Percentiles rank a stretch among this genome's conserved stretches.
Conservation (phyloP, 1,284 basidiomycete genomes). For the Irpex lacteus region DNA sequence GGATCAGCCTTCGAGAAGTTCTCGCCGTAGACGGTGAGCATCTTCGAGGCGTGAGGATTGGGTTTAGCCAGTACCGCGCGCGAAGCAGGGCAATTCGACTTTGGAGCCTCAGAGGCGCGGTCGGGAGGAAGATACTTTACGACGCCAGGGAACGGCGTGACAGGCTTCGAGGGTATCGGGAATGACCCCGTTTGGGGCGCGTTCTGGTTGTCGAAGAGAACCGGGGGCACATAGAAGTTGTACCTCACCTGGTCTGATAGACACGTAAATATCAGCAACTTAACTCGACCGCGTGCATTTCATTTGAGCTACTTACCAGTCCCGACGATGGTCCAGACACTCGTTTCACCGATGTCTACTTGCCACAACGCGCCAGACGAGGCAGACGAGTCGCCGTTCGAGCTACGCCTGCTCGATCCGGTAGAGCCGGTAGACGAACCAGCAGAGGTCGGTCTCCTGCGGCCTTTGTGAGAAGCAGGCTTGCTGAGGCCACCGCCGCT, state of each 20-base stretch:
- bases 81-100: slow-evolving; percentile 59
- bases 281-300: not conserved
- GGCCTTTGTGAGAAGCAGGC: slow-evolving; percentile 57
- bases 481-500: slow-evolving; percentile 62
- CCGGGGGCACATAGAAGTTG: slow-evolving; percentile 90
- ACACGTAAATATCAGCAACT: slow-evolving; percentile 7
- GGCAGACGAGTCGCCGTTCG: slow-evolving; percentile 60
- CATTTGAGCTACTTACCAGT: slow-evolving; percentile 53
- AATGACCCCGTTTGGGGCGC: slow-evolving; percentile 63
- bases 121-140: slow-evolving; percentile 86
- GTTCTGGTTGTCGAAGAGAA: slow-evolving; percentile 74
- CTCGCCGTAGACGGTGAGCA: slow-evolving; percentile 87
- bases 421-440: slow-evolving; percentile 70
- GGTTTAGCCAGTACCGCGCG: slow-evolving; percentile 70
- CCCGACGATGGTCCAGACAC: slow-evolving; percentile 92
- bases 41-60: slow-evolving; percentile 66
- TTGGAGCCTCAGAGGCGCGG: slow-evolving; percentile 71
- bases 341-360: slow-evolving; percentile 85
- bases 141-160: slow-evolving; percentile 83
- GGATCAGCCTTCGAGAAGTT: slow-evolving; percentile 82
- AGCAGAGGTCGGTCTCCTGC: slow-evolving; percentile 71
- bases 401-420: slow-evolving; percentile 59
- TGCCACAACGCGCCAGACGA: slow-evolving; percentile 82
- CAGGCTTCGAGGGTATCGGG: slow-evolving; percentile 75
- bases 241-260: slow-evolving; percentile 77